A percentile compares a stretch with the other conserved stretches of the same genome.
Evolutionary conservation across 1,284 basidiomycete genomes (phyloP).

Genomic region (Trichosporon asahii): DNA sequence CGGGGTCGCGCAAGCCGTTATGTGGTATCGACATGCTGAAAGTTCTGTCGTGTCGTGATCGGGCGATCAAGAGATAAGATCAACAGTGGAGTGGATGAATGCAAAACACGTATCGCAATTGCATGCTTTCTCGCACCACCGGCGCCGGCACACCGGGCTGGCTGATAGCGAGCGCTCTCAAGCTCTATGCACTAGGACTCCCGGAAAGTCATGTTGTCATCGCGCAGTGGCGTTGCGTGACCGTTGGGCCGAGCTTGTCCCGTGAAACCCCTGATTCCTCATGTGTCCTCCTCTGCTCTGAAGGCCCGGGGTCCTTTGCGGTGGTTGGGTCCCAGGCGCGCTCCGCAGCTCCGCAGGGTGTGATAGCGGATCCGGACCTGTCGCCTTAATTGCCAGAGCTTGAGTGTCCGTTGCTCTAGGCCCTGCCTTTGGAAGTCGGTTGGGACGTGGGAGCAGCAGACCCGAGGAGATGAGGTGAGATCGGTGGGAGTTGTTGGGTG

Average conservation of each 20-base stretch:
- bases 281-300: neutral
- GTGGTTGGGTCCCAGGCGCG: neutral
- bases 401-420: neutral
- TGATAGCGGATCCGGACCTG: neutral
- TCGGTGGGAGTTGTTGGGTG: neutral
- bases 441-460: too few species aligned
- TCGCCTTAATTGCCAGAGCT: neutral
- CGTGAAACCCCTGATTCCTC: conserved; percentile 8
- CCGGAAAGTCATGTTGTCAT: conserved; percentile 2
- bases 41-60: neutral
- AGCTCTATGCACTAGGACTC: too few species aligned
- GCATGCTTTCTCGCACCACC: neutral
- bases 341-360: neutral
- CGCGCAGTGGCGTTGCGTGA: neutral
- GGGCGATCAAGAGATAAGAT: neutral
- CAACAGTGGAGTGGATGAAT: neutral
- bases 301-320: neutral
- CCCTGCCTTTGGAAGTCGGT: neutral
- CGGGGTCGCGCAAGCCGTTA: neutral
- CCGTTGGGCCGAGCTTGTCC: neutral
- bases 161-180: too few species aligned
- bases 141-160: too few species aligned
- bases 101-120: neutral
- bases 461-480: neutral
- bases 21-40: neutral